These are phyloP conservation scores for Oemleria cerasiformis DNA, from an alignment of 306 rosid species.

Conservation along the genomic window DNA sequence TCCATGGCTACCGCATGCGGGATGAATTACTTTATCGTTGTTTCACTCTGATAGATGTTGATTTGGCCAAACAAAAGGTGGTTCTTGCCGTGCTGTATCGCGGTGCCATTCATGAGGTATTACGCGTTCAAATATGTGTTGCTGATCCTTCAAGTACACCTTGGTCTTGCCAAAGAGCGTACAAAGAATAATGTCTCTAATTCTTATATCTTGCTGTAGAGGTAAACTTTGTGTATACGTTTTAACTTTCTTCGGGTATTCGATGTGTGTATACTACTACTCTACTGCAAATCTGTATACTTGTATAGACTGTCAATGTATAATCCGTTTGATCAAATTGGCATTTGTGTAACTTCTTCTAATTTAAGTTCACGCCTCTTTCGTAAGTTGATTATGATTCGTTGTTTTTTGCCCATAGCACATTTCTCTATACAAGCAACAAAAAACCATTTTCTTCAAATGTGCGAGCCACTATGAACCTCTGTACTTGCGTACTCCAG, in stretches of 20 bases:
- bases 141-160: constrained; percentile 31
- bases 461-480: no score
- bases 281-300: not conserved
- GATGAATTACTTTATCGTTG: constrained; percentile 54
- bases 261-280: not conserved
- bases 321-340: no score
- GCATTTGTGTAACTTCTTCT: no score
- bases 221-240: no score
- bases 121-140: constrained; percentile 60
- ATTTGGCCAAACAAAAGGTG: constrained; percentile 36
- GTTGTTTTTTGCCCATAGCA: no score
- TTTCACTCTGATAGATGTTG: constrained; percentile 48
- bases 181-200: not conserved
- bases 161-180: constrained; percentile 28
- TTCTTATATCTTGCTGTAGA: not conserved
- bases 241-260: not conserved
- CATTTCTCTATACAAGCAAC: no score
- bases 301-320: no score
- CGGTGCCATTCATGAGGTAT: constrained; percentile 76
- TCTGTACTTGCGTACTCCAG: no score
- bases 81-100: constrained; percentile 70
- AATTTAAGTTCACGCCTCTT: no score
- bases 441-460: no score
- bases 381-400: no score
- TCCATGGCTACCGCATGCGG: constrained; percentile 68